Conservation (phyloP, 2,329 filamentous ascomycete genomes). For the Torrubiella hemipterigena region DNA sequence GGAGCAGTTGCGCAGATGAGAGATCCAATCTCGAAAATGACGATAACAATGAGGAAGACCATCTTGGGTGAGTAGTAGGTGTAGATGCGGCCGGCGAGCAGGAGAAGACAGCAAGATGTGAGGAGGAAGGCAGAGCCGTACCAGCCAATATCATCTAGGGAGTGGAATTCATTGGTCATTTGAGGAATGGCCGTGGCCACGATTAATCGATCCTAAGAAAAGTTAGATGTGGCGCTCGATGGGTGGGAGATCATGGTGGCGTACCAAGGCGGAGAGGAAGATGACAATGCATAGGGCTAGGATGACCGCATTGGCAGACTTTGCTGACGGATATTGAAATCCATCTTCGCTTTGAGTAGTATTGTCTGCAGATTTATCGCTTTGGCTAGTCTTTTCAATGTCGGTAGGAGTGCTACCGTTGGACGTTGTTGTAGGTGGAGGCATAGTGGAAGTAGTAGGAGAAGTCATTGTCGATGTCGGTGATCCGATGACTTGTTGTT, state of each 20-base stretch:
- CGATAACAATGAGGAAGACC: constrained; percentile 27
- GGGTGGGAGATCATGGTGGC: neutral
- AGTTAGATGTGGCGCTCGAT: neutral
- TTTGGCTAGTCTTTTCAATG: no score
- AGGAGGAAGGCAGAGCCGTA: constrained; percentile 80
- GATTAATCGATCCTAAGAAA: constrained; percentile 38
- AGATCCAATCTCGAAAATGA: constrained; percentile 30
- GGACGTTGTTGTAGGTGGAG: no score
- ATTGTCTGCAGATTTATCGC: no score
- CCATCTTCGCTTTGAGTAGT: no score
- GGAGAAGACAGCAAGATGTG: constrained; percentile 75
- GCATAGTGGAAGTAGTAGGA: no score
- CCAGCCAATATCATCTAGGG: constrained; percentile 74
- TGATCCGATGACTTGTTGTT: no score
- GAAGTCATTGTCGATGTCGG: no score
- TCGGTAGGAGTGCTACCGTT: no score
- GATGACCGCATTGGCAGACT: no score
- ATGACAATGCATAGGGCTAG: neutral
- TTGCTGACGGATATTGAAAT: no score
- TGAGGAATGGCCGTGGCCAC: constrained; percentile 75
- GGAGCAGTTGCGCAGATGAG: constrained; percentile 31
- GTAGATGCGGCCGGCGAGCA: constrained; percentile 60
- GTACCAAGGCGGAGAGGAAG: constrained; percentile 3
- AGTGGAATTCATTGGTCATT: constrained; percentile 73
- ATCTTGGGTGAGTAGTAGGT: constrained; percentile 36